Evolutionary conservation across 148 eudicot species (phyloP).

Genomic region (Camellia japonica): DNA sequence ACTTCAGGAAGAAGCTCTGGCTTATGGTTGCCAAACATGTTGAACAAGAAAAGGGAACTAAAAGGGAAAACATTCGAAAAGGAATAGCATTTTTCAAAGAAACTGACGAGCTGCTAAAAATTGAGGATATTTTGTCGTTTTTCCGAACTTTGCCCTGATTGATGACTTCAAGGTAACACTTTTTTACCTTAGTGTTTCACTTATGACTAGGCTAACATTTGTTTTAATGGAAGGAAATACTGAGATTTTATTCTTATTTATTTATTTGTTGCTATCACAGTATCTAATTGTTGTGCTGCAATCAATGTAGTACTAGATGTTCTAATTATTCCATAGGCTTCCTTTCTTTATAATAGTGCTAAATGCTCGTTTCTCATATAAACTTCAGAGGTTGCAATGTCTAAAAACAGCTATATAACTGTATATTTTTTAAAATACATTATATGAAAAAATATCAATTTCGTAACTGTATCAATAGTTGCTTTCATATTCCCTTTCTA

Average conservation of each 20-base stretch:
- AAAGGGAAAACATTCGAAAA: conserved; percentile 96
- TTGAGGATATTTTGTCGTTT: conserved; percentile 97
- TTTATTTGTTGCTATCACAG: not conserved
- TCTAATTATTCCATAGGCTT: not conserved
- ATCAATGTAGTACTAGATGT: not conserved
- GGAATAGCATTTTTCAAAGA: conserved; percentile 97
- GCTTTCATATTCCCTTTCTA: too few species aligned
- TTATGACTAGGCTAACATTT: not conserved
- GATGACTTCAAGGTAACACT: conserved; percentile 87
- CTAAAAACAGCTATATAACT: too few species aligned
- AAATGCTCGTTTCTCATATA: not conserved
- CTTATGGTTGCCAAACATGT: too few species aligned
- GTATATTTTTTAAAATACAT: too few species aligned
- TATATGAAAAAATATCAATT: not conserved
- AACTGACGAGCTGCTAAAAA: conserved; percentile 92
- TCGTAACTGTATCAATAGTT: not conserved
- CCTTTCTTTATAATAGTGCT: not conserved
- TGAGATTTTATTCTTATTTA: not conserved
- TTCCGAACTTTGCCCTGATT: conserved; percentile 92
- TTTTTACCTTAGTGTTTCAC: conserved; percentile 6
- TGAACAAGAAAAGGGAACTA: conserved; percentile 45
- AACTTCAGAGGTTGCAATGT: not conserved
- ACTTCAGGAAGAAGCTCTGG: too few species aligned
- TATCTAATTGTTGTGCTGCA: not conserved
- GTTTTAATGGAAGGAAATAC: not conserved